These are phyloP conservation scores for Phoenix roebelenii DNA, from an alignment of 176 grass and related monocot genomes.

Conservation along the genomic window DNA sequence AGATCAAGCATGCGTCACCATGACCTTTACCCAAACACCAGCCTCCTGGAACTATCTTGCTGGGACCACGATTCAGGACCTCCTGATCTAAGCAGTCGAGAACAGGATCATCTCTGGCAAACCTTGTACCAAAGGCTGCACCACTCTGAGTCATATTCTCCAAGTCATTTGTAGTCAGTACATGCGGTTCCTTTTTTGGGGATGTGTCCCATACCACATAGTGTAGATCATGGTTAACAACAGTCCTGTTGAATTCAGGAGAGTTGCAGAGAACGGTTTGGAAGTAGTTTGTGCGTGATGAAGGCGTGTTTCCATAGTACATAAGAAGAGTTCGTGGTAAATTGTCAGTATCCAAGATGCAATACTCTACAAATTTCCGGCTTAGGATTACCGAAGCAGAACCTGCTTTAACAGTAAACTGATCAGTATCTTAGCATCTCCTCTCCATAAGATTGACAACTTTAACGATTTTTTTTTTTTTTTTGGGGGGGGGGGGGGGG, in stretches of 20 bases:
- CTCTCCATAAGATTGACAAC: too few species aligned
- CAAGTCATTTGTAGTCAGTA: constrained; percentile 36
- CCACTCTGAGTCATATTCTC: constrained; percentile 55
- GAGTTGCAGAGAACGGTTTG: constrained; percentile 92
- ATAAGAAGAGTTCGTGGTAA: constrained; percentile 81
- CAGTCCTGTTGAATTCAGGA: constrained; percentile 59
- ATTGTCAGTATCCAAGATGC: constrained; percentile 61
- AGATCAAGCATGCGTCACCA: constrained; percentile 49
- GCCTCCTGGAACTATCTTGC: constrained; percentile 51
- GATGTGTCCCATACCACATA: constrained; percentile 27
- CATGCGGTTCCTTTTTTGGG: constrained; percentile 35
- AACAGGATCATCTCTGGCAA: constrained; percentile 48
- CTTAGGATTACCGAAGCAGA: constrained; percentile 78
- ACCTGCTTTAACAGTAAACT: constrained; percentile 24
- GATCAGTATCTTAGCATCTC: too few species aligned
- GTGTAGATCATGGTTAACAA: constrained; percentile 74
- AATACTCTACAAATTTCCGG: constrained; percentile 69
- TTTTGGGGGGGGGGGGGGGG: too few species aligned
- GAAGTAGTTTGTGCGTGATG: constrained; percentile 76
- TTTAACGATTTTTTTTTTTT: too few species aligned
- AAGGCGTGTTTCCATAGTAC: constrained; percentile 72
- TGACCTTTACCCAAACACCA: constrained; percentile 72
- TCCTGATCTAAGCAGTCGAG: constrained; percentile 61
- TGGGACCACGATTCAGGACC: constrained; percentile 30
- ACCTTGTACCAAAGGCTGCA: constrained; percentile 47